Evolutionary conservation across 1,284 basidiomycete genomes (phyloP).

Genomic region (Cryptococcus depauperatus): DNA sequence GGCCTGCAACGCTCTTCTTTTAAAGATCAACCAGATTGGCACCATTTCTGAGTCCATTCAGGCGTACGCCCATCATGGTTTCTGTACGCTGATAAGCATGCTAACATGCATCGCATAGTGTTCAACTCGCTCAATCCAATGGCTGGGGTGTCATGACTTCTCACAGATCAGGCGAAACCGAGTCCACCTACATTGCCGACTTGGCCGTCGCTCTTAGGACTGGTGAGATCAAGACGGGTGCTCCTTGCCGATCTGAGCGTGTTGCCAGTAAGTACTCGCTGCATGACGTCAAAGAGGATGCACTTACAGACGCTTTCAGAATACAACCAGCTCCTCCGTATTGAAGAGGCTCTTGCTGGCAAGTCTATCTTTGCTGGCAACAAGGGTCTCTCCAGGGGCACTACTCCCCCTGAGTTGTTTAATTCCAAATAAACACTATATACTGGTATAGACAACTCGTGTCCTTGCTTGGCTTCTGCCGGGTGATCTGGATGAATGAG

Average conservation of each 20-base stretch:
- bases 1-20: constrained; percentile 96
- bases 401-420: constrained; percentile 59
- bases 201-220: constrained; percentile 84
- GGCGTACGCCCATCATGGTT: constrained; percentile 29
- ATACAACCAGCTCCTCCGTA: constrained; percentile 78
- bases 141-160: constrained; percentile 99
- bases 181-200: constrained; percentile 95
- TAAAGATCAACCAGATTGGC: constrained; percentile 99
- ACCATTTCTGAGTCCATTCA: constrained; percentile 93
- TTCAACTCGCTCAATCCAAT: constrained; percentile 91
- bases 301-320: constrained; percentile 21
- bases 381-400: constrained; percentile 70
- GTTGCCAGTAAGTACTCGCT: constrained; percentile 58
- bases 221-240: constrained; percentile 94
- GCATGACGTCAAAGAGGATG: neutral
- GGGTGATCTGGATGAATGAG: too few species aligned
- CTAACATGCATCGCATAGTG: constrained; percentile 51
- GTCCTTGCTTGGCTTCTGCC: neutral
- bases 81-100: neutral
- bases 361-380: constrained; percentile 65
- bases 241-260: constrained; percentile 86
- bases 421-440: constrained; percentile 16
- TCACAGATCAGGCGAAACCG: constrained; percentile 95
- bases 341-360: constrained; percentile 70
- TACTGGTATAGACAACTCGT: neutral